Conservation (phyloP, 495 filamentous ascomycete genomes). For the Penicillium robsamsonii region DNA sequence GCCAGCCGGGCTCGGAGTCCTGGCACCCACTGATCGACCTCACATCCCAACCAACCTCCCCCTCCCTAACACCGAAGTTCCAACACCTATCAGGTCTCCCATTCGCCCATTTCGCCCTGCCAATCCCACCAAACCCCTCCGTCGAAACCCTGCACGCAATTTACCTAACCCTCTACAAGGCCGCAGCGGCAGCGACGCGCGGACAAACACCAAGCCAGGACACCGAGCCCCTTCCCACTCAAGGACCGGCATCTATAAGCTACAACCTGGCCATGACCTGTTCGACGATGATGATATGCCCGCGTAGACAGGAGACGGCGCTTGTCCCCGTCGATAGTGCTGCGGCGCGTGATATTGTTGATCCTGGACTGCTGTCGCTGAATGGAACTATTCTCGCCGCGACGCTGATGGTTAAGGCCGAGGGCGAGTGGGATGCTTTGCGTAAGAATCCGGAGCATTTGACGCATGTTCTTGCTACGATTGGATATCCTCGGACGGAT, state of each 20-base stretch:
- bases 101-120: constrained; percentile 50
- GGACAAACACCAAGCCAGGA: constrained; percentile 5
- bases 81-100: constrained; percentile 41
- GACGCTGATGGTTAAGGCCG: constrained; percentile 74
- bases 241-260: constrained; percentile 58
- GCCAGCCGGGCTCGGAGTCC: constrained; percentile 39
- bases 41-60: constrained; percentile 20
- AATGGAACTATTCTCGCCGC: constrained; percentile 82
- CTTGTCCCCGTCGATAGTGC: constrained; percentile 30
- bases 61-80: constrained; percentile 17
- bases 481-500: constrained; percentile 55
- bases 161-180: constrained; percentile 55
- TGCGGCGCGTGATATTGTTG: constrained; percentile 32
- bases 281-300: constrained; percentile 64
- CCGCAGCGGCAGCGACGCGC: constrained; percentile 44
- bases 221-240: constrained; percentile 16
- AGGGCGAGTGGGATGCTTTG: constrained; percentile 68
- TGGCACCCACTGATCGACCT: constrained; percentile 60
- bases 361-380: constrained; percentile 58
- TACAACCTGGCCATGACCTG: constrained; percentile 81
- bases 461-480: constrained; percentile 52
- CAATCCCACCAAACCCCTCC: constrained; percentile 39
- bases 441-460: constrained; percentile 49
- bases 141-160: constrained; percentile 41
- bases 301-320: constrained; percentile 50